Percentiles rank a stretch among this genome's conserved stretches.
These are phyloP conservation scores for Ogataea philodendri DNA, from an alignment of 805 yeast genomes.

Conservation along the genomic window DNA sequence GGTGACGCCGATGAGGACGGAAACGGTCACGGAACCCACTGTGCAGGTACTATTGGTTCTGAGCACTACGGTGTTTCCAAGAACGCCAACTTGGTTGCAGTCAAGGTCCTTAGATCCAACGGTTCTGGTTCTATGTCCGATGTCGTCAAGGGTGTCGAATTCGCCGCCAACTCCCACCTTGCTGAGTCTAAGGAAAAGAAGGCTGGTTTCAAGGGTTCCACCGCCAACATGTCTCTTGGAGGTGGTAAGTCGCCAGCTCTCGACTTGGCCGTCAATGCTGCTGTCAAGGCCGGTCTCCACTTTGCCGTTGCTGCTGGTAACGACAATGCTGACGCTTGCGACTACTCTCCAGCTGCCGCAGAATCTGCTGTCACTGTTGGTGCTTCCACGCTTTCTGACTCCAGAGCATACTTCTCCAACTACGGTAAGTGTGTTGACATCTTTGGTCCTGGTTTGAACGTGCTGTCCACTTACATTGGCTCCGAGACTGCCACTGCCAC, in stretches of 20 bases:
- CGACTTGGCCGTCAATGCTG: constrained; percentile 86
- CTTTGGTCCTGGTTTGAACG: constrained; percentile 93
- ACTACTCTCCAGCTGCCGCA: constrained; percentile 87
- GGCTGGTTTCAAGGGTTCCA: constrained; percentile 77
- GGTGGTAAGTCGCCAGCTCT: constrained; percentile 89
- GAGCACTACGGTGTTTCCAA: constrained; percentile 81
- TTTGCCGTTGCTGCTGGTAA: constrained; percentile 98
- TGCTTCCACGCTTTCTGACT: constrained; percentile 85
- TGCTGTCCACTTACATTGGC: constrained; percentile 81
- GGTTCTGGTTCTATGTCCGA: constrained; percentile 85
- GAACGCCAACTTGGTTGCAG: constrained; percentile 73
- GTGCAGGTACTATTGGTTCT: constrained; percentile 94
- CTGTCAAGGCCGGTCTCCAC: constrained; percentile 82
- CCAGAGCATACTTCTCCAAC: constrained; percentile 93
- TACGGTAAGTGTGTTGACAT: constrained; percentile 95
- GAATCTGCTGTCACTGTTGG: constrained; percentile 88
- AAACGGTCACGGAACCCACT: constrained; percentile 94
- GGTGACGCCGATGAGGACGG: constrained; percentile 75
- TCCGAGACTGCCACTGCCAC: constrained; percentile 74
- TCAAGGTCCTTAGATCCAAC: constrained; percentile 76
- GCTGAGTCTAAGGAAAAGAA: constrained; percentile 47
- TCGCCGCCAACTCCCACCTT: constrained; percentile 70
- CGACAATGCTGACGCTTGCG: constrained; percentile 90
- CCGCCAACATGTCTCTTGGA: constrained; percentile 92
- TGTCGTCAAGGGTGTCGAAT: constrained; percentile 82